Evolutionary conservation across 345 rosid genomes (phyloP).

Genomic region (Arabidopsis arenosa): DNA sequence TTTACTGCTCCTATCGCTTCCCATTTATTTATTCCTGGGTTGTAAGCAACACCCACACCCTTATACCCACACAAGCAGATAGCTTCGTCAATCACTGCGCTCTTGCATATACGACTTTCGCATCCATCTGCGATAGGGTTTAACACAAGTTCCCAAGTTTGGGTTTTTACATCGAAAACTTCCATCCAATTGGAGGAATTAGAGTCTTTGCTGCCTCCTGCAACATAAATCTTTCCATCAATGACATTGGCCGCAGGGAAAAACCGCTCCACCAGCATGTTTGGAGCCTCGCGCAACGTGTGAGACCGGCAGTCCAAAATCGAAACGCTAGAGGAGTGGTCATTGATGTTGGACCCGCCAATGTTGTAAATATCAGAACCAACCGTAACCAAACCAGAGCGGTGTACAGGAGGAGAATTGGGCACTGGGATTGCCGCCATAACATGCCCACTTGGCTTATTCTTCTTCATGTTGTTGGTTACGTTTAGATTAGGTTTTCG

Average conservation of each 20-base stretch:
- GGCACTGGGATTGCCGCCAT: constrained; percentile 4
- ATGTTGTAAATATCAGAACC: constrained; percentile 58
- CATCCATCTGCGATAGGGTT: constrained; percentile 22
- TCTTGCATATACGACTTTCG: neutral
- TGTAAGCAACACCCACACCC: constrained; percentile 67
- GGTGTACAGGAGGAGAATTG: constrained; percentile 30
- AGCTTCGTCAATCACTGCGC: neutral
- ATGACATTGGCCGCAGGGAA: constrained; percentile 55
- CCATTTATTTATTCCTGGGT: constrained; percentile 54
- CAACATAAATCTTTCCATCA: constrained; percentile 58
- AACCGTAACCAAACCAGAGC: constrained; percentile 51
- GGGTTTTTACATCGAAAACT: constrained; percentile 54
- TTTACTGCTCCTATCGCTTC: constrained; percentile 57
- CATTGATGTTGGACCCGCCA: constrained; percentile 60
- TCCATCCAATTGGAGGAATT: constrained; percentile 60
- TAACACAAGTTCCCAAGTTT: constrained; percentile 45
- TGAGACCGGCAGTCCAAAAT: constrained; percentile 63
- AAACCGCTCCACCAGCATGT: constrained; percentile 55
- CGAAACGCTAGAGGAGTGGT: constrained; percentile 58
- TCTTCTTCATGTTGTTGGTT: constrained; percentile 9
- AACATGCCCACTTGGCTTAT: neutral
- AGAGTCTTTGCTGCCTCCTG: constrained; percentile 49
- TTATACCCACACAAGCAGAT: constrained; percentile 23
- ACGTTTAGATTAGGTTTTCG: constrained; percentile 12
- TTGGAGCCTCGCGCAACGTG: constrained; percentile 56